Evolutionary conservation across 164 flowering plant genomes (phyloP).

Genomic region (Echeveria elegans): DNA sequence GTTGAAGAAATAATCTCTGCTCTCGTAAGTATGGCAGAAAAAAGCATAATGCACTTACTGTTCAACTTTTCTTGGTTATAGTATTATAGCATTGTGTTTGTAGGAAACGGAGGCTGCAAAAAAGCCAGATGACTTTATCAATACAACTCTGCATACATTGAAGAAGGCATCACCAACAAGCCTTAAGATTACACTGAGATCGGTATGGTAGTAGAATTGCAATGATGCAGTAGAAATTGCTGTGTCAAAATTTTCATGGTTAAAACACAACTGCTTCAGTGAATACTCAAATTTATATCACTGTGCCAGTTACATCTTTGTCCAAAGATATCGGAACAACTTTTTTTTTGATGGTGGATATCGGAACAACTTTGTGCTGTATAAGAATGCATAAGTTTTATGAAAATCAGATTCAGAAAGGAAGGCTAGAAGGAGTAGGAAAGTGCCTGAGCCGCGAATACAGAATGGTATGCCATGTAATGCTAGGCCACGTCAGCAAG

Average conservation of each 20-base stretch:
- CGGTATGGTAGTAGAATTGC: slow-evolving; percentile 29
- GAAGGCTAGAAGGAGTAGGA: slow-evolving; percentile 76
- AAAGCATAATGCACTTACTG: neutral
- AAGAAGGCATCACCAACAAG: slow-evolving; percentile 79
- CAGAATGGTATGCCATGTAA: slow-evolving; percentile 67
- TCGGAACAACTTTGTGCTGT: neutral
- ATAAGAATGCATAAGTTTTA: neutral
- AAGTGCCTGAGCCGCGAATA: slow-evolving; percentile 78
- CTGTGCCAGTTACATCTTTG: too few relatives aligned
- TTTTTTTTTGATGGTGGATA: too few relatives aligned
- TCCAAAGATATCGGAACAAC: too few relatives aligned
- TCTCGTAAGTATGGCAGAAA: slow-evolving; percentile 42
- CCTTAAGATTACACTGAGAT: slow-evolving; percentile 68
- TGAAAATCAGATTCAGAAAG: slow-evolving; percentile 70
- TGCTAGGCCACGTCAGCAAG: slow-evolving; percentile 64
- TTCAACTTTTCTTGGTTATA: neutral
- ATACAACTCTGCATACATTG: slow-evolving; percentile 35
- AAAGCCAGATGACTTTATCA: slow-evolving; percentile 43
- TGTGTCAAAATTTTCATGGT: too few relatives aligned
- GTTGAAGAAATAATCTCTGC: slow-evolving; percentile 50
- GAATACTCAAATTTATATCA: too few relatives aligned
- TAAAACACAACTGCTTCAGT: too few relatives aligned
- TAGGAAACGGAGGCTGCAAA: slow-evolving; percentile 45
- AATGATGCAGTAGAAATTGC: neutral
- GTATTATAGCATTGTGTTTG: neutral